Base-by-base conservation (phyloP, 164 flowering plant genomes). In the Sedum album region DNA sequence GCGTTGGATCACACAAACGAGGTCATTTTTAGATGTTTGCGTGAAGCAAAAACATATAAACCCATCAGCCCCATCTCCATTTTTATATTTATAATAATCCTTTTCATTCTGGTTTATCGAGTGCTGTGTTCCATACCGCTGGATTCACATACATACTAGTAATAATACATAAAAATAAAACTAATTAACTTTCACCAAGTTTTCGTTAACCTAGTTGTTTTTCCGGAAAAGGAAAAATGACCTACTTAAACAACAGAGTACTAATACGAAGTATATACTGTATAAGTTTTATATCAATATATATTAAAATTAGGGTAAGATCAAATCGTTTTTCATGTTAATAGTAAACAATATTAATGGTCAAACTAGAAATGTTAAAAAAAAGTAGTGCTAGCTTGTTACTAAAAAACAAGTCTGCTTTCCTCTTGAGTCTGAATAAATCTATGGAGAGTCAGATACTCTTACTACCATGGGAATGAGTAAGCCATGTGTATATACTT, bases 31-130 rank as follows among this genome's bases (percentile, higher is more conserved):
- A 70, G 81, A 73, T 82, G 85, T 79, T 93, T 90, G 96, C 98
- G 98, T 93, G 98, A 93, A 93, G 98, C 96, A 93, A 93, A 44
- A 83, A 57, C 92, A 87, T 82, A 85, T 44, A 44, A 44, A 44
- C 48, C 76, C 84, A 82, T 82, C 77, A 75, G 73, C 73, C 75
- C 76, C 67, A 71, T 70, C 75, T 72, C 79, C 71, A 70, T 67
- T 60, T 70, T 69, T 67, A 48, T 66, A 31, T 44, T 69, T 55
- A 46, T 63, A 31, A 39, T 4, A 39, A 11, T 41, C 44, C 70
- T 76, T 76, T 70, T 48, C 72, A 76, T 75, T 80, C 74, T 80
- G 80, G 38, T 57, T 33, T 57, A 57, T 57, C 62, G 48, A 15
- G 48, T 44, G 48, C 15, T 13, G 38, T 35, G 38, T 35, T 35